Evolutionary conservation across 139 green algal species (phyloP), one percentile per base, ranked within the genome.

Genomic region (Closterium sp.): DNA sequence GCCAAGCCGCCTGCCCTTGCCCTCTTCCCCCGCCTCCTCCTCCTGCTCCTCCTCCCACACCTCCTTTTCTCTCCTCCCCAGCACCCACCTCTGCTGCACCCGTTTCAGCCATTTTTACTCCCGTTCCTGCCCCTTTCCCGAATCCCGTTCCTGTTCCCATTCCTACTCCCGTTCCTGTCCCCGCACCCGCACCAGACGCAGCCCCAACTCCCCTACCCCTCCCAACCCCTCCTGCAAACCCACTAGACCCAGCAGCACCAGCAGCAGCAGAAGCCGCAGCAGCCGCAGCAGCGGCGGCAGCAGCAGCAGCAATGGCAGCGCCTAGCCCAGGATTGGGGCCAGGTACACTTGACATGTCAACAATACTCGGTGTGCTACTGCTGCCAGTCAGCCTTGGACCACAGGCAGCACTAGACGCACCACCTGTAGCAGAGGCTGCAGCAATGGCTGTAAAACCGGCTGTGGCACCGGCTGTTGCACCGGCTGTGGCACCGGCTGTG

Each of bases 41-140:
- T 89, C 86, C 86, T 89, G 19, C 86, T 89, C 86, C 31, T 89
- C 31, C 31, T 89, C 86, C 86, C 86, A 22, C 31, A 85, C 28
- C 88, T 90, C 88, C n/a, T 50, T 9, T 21, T 22, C 88, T 28
- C 21, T 86, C 38, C 88, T 85, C 38, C 10, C 88, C 88, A 50
- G 29, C 62, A 21, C 17, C 62, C 62, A 79, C 62, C 62, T 24
- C 62, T 27, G 17, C 62, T 79, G 2, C 62, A 22, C 62, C 62
- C 17, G 13, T 13, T 5, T 27, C 17, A 13, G 13, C 62, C 13
- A 27, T 79, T 22, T 24, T 24, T 24, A 24, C 62, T 79, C 17
- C 62, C 17, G 62, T 24, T 79, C 17, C 17, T 79, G 17, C 62
- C 7, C 62, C 62, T 4, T 50, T 50, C 1, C 38, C 38, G 13